A percentile compares a stretch with the other conserved stretches of the same genome.
These are phyloP conservation scores for Sonneratia alba DNA, from an alignment of 345 rosid species.

Conservation along the genomic window DNA sequence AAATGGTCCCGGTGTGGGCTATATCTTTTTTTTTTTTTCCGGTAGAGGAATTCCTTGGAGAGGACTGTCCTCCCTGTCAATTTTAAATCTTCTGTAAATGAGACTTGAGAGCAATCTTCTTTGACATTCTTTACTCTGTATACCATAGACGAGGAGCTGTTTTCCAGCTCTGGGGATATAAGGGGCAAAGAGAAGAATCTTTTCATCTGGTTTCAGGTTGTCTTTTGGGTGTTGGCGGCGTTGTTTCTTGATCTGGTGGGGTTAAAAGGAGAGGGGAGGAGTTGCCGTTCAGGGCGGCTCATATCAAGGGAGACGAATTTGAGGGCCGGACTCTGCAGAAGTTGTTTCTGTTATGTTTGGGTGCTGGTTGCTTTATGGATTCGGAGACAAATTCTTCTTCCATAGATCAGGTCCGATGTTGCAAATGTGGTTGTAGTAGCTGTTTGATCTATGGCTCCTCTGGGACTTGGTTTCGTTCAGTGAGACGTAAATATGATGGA, in stretches of 20 bases:
- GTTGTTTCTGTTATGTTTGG: conserved; percentile 10
- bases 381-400: conserved; percentile 26
- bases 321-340: background rate
- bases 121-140: background rate
- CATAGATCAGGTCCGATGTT: conserved; percentile 31
- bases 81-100: background rate
- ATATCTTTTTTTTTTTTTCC: background rate
- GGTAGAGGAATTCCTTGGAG: background rate
- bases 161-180: background rate
- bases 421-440: conserved; percentile 52
- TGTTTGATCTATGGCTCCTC: conserved; percentile 22
- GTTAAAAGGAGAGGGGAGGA: background rate
- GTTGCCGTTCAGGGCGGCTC: background rate
- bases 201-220: no score
- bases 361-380: conserved; percentile 41
- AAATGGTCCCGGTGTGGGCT: background rate
- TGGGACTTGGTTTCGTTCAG: conserved; percentile 53
- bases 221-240: background rate
- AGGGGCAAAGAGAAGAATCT: background rate
- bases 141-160: background rate
- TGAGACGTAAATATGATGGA: conserved; percentile 60
- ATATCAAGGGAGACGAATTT: background rate
- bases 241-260: background rate
- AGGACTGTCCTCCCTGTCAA: background rate
- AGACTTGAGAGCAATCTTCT: background rate